These are phyloP conservation scores for Schwanniomyces etchellsii DNA, from an alignment of 1,139 yeast species.

Conservation along the genomic window DNA sequence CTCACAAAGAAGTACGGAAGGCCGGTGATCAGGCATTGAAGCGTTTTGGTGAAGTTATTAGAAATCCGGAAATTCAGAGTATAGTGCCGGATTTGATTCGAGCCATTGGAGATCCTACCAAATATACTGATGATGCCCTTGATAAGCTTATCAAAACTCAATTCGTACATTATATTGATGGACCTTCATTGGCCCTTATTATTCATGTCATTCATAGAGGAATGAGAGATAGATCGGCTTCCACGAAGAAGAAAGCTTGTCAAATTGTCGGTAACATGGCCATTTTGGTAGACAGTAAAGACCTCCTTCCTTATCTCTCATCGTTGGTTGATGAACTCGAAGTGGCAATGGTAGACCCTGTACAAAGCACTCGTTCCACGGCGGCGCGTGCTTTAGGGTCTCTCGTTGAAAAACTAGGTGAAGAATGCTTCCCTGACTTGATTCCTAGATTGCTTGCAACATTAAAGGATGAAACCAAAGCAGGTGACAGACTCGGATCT, in stretches of 20 bases:
- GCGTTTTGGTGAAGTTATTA: slow-evolving; percentile 92
- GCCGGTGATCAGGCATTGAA: slow-evolving; percentile 89
- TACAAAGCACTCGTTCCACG: slow-evolving; percentile 93
- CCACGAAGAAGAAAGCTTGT: slow-evolving; percentile 88
- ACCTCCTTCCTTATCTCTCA: slow-evolving; percentile 76
- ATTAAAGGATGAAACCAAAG: slow-evolving; percentile 70
- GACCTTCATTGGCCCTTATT: slow-evolving; percentile 92
- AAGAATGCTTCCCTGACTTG: slow-evolving; percentile 89
- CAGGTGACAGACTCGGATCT: slow-evolving; percentile 93
- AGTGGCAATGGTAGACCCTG: slow-evolving; percentile 97
- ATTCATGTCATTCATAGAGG: slow-evolving; percentile 95
- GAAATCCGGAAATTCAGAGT: slow-evolving; percentile 93
- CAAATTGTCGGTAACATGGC: slow-evolving; percentile 99
- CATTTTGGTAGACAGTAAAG: slow-evolving; percentile 83
- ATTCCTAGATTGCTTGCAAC: slow-evolving; percentile 76
- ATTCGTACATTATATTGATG: slow-evolving; percentile 95
- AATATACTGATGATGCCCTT: slow-evolving; percentile 79
- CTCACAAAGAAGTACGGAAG: slow-evolving; percentile 93
- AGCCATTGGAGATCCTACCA: slow-evolving; percentile 96
- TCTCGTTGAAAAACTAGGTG: slow-evolving; percentile 92
- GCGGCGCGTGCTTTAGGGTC: slow-evolving; percentile 98
- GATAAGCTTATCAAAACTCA: slow-evolving; percentile 85
- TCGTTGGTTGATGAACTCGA: slow-evolving; percentile 79
- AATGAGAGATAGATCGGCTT: slow-evolving; percentile 88
- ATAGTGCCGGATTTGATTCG: slow-evolving; percentile 84